These are phyloP conservation scores for Penicillium sp. DNA, from an alignment of 2,329 filamentous ascomycete genomes.

Conservation along the genomic window DNA sequence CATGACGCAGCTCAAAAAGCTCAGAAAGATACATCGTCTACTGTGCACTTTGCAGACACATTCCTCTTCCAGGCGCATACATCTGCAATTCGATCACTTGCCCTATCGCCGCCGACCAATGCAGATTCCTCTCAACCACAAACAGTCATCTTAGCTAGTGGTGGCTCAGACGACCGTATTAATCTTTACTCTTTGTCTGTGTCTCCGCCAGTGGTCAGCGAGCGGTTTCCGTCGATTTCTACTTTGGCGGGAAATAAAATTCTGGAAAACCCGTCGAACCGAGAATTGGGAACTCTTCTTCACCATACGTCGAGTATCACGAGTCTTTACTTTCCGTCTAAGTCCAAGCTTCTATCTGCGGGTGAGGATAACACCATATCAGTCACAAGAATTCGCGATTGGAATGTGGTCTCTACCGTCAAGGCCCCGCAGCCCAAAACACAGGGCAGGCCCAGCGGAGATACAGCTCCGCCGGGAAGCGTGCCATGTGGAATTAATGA, in stretches of 20 bases:
- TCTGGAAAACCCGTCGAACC: conserved; percentile 79
- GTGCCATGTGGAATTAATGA: conserved; percentile 87
- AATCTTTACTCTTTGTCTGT: conserved; percentile 88
- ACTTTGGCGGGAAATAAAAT: conserved; percentile 68
- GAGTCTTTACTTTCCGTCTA: conserved; percentile 73
- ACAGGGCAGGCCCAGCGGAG: conserved; percentile 76
- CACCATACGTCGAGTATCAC: conserved; percentile 85
- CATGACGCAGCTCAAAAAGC: conserved; percentile 9
- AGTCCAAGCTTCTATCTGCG: conserved; percentile 81
- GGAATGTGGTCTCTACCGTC: conserved; percentile 80
- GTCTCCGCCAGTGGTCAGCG: conserved; percentile 56
- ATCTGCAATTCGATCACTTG: conserved; percentile 84
- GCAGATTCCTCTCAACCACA: conserved; percentile 55
- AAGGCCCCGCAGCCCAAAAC: conserved; percentile 82
- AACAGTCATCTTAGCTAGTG: conserved; percentile 85
- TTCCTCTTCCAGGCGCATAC: conserved; percentile 94
- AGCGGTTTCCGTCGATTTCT: conserved; percentile 58
- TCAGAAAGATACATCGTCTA: conserved; percentile 17
- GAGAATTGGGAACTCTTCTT: conserved; percentile 78
- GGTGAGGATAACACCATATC: conserved; percentile 90
- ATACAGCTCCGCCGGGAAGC: conserved; percentile 78
- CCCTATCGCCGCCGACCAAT: conserved; percentile 72
- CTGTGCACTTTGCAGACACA: conserved; percentile 75
- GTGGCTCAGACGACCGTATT: conserved; percentile 88
- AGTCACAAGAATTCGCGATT: conserved; percentile 82